Conservation (phyloP, 441 rosid genomes). For the Erodium trifolium region DNA sequence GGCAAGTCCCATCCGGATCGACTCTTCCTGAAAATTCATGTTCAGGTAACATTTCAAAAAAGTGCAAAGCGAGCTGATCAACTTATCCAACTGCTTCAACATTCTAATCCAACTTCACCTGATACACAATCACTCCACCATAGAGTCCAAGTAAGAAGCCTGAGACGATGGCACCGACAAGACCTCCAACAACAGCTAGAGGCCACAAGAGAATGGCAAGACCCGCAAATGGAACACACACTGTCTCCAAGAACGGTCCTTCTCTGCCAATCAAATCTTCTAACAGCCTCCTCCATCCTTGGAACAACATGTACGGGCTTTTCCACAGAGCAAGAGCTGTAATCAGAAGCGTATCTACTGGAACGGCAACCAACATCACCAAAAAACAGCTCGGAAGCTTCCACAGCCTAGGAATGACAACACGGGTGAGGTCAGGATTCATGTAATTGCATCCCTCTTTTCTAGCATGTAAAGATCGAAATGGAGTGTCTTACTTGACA, state of each 20-base stretch:
- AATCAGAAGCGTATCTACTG: slow-evolving; percentile 49
- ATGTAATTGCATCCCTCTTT: neutral
- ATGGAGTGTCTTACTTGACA: slow-evolving; percentile 33
- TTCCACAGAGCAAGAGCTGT: slow-evolving; percentile 64
- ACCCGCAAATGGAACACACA: slow-evolving; percentile 88
- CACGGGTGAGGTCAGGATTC: neutral
- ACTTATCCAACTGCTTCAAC: neutral
- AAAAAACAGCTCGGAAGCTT: slow-evolving; percentile 56
- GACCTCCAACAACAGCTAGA: slow-evolving; percentile 62
- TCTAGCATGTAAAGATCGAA: neutral
- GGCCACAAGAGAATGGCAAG: slow-evolving; percentile 81
- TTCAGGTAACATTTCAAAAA: slow-evolving; percentile 19
- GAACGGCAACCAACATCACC: slow-evolving; percentile 52
- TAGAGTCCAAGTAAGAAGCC: slow-evolving; percentile 66
- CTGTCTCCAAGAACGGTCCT: slow-evolving; percentile 80
- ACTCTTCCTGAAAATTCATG: slow-evolving; percentile 56
- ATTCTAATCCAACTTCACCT: slow-evolving; percentile 31
- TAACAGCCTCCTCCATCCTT: slow-evolving; percentile 80
- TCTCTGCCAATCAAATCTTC: slow-evolving; percentile 87
- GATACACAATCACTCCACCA: slow-evolving; percentile 66
- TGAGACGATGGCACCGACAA: slow-evolving; percentile 44
- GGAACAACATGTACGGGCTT: slow-evolving; percentile 74
- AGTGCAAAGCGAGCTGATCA: slow-evolving; percentile 4
- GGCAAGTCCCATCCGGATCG: slow-evolving; percentile 54
- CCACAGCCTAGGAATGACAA: slow-evolving; percentile 35